Percentiles rank a stretch among this genome's conserved stretches.
phyloP scores from a whole-genome alignment of 257 asterid genomes.

The Knoxia roxburghii region DNA sequence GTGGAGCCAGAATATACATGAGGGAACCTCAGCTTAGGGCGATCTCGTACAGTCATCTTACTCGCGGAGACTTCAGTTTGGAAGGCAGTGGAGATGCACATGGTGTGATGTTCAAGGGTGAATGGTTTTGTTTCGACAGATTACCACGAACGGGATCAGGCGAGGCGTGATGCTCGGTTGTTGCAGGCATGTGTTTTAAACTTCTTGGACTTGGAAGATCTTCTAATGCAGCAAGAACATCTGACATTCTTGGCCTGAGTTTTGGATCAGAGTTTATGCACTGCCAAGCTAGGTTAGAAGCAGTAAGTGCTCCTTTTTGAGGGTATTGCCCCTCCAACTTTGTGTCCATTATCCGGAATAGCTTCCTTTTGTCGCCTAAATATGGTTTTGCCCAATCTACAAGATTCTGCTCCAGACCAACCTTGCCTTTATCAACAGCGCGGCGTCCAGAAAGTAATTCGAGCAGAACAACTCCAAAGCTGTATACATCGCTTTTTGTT shows the following conservation, averaged over 20 bases:
- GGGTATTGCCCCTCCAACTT: slow-evolving; percentile 76
- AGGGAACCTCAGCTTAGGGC: slow-evolving; percentile 10
- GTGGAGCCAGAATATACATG: slow-evolving; percentile 20
- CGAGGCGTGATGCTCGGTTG: slow-evolving; percentile 22
- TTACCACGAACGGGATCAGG: slow-evolving; percentile 20
- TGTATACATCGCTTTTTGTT: slow-evolving; percentile 68
- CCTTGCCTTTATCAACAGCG: slow-evolving; percentile 57
- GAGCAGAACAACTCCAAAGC: slow-evolving; percentile 76
- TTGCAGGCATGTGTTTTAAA: slow-evolving; percentile 20
- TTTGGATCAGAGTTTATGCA: slow-evolving; percentile 57
- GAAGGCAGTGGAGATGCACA: slow-evolving; percentile 55
- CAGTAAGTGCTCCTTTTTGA: slow-evolving; percentile 61
- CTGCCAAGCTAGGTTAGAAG: slow-evolving; percentile 57
- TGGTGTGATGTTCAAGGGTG: slow-evolving; percentile 40
- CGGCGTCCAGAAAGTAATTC: slow-evolving; percentile 67
- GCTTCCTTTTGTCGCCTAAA: slow-evolving; percentile 54
- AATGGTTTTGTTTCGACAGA: slow-evolving; percentile 31
- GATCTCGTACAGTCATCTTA: slow-evolving; percentile 25
- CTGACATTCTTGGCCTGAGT: slow-evolving; percentile 64
- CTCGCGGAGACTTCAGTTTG: slow-evolving; percentile 40
- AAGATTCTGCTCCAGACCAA: slow-evolving; percentile 58
- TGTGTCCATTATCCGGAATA: slow-evolving; percentile 72
- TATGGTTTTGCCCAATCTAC: slow-evolving; percentile 84
- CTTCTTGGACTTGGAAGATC: slow-evolving; percentile 50
- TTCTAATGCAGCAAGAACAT: slow-evolving; percentile 55